Conservation (phyloP, 495 filamentous ascomycete species). For the Xylaria castorea region DNA sequence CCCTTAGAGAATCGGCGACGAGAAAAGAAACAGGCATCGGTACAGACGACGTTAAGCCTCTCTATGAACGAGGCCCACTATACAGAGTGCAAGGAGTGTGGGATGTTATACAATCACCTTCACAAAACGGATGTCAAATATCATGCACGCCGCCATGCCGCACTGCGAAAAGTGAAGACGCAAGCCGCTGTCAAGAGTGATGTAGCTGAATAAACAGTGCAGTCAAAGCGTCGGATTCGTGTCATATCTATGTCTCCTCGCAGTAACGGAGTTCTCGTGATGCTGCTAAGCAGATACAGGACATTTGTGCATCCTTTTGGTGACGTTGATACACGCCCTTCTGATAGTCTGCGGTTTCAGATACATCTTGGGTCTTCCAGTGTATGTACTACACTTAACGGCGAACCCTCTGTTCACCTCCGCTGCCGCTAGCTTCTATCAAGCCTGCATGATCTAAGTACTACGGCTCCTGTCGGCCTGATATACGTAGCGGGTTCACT, state of each 20-base stretch:
- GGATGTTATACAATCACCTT: slow-evolving; percentile 55
- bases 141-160: slow-evolving; percentile 50
- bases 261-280: not conserved
- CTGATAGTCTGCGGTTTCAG: not conserved
- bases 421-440: not conserved
- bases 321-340: not conserved
- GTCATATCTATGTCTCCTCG: not conserved
- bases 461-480: not conserved
- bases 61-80: slow-evolving; percentile 46
- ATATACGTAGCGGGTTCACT: not conserved
- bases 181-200: not conserved
- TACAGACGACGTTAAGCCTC: slow-evolving; percentile 55
- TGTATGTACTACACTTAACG: not conserved
- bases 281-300: not conserved
- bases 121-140: slow-evolving; percentile 53
- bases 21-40: slow-evolving; percentile 37
- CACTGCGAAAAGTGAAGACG: slow-evolving; percentile 31
- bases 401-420: not conserved
- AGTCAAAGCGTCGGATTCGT: not conserved
- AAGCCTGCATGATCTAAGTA: not conserved
- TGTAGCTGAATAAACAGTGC: not conserved
- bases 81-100: slow-evolving; percentile 53
- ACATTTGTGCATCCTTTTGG: not conserved
- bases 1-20: slow-evolving; percentile 28
- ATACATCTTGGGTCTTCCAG: not conserved